A percentile compares a stretch with the other conserved stretches of the same genome.
Evolutionary conservation across 164 flowering plant species (phyloP).

Genomic region (Aristolochia fimbriata): DNA sequence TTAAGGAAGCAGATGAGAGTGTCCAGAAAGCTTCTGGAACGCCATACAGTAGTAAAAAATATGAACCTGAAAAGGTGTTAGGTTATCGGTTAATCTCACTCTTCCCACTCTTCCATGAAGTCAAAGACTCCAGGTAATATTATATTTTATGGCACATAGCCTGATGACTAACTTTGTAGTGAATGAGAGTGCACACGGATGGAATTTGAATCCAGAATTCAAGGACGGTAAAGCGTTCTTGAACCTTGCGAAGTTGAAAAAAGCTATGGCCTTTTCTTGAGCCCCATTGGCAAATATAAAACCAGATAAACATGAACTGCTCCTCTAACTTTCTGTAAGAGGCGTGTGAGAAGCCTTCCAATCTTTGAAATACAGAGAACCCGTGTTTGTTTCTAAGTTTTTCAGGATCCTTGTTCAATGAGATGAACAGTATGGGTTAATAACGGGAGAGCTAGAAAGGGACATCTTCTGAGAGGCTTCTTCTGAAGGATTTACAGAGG

Average conservation of each 20-base stretch:
- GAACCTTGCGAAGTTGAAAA: constrained; percentile 33
- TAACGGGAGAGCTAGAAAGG: neutral
- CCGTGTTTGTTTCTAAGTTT: no score
- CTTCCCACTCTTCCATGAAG: constrained; percentile 10
- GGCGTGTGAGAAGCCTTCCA: no score
- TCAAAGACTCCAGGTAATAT: constrained; percentile 27
- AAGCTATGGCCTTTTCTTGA: constrained; percentile 14
- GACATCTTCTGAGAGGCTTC: neutral
- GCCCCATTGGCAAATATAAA: constrained; percentile 4
- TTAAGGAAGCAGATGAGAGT: constrained; percentile 4
- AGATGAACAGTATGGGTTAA: neutral
- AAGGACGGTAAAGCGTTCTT: constrained; percentile 48
- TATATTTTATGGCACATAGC: neutral
- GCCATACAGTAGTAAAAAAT: neutral
- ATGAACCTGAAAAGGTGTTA: constrained; percentile 11
- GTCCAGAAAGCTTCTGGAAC: constrained; percentile 2
- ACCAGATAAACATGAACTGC: constrained; percentile 2
- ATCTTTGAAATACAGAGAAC: no score
- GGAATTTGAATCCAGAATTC: constrained; percentile 34
- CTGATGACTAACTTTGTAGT: neutral
- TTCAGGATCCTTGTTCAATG: neutral
- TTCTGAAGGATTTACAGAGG: neutral
- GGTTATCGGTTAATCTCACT: constrained; percentile 17
- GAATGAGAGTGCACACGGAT: constrained; percentile 37
- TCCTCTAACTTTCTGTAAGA: neutral